These are phyloP conservation scores for Peterozyma toletana DNA, from an alignment of 805 yeast genomes.

Conservation along the genomic window DNA sequence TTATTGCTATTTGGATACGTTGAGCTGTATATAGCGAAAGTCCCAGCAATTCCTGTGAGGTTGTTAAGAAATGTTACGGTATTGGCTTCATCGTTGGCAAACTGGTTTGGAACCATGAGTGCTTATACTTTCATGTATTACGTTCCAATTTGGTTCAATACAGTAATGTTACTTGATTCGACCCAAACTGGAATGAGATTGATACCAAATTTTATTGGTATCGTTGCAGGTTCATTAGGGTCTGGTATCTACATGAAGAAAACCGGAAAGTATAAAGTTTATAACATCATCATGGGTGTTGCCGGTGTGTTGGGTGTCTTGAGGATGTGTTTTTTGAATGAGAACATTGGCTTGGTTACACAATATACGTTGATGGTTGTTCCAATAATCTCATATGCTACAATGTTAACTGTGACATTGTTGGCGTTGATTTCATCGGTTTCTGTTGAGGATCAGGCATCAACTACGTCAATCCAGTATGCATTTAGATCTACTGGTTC, in stretches of 20 bases:
- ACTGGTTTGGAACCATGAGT: constrained; percentile 67
- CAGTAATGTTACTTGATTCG: constrained; percentile 46
- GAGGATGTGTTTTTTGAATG: constrained; percentile 19
- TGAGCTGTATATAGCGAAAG: constrained; percentile 44
- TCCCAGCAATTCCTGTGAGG: constrained; percentile 65
- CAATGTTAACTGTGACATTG: constrained; percentile 58
- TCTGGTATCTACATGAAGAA: constrained; percentile 59
- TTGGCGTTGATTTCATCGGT: constrained; percentile 70
- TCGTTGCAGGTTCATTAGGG: constrained; percentile 54
- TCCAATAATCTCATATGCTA: constrained; percentile 60
- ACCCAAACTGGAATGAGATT: constrained; percentile 50
- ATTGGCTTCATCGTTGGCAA: constrained; percentile 55
- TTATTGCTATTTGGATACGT: constrained; percentile 37
- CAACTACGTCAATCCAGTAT: constrained; percentile 78
- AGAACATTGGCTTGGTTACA: constrained; percentile 18
- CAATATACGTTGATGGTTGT: constrained; percentile 36
- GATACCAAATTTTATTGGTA: constrained; percentile 55
- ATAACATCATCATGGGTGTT: constrained; percentile 33
- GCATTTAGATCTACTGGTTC: constrained; percentile 83
- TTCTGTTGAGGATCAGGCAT: constrained; percentile 61
- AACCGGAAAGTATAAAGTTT: constrained; percentile 55
- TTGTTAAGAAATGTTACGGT: constrained; percentile 54
- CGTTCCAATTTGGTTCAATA: constrained; percentile 59
- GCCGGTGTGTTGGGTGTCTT: constrained; percentile 36
- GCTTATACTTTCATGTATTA: constrained; percentile 58